Evolutionary conservation across 495 filamentous ascomycete genomes (phyloP), one percentile per base, ranked within the genome.

Genomic region (Echria macrotheca): DNA sequence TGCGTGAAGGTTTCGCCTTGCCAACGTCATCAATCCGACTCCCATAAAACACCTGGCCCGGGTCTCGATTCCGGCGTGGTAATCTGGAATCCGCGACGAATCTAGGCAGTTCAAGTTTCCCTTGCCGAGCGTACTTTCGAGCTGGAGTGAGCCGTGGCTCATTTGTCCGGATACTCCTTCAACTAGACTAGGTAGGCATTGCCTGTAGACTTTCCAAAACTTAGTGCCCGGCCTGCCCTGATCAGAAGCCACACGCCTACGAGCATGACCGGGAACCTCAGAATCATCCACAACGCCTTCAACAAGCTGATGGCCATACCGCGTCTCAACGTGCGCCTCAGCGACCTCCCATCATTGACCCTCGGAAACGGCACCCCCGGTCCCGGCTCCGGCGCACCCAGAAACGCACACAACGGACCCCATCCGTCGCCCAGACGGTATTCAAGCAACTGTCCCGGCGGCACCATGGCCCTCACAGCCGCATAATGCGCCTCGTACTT

Each of bases 391-490:
- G 42, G 26, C 23, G 12, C 14, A 21, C 42, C 25, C 42, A 45
- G n/a, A 32, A 45, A 45, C 14, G 31, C 42, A 32, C 42, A 45
- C 42, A 45, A 45, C n/a, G 42, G 42, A 33, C 42, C 42, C 42
- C 42, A 45, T 21, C 42, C 42, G 21, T 45, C 42, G 9, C 42
- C 42, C 15, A 45, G 26, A 9, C 28, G 28, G 26, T 45, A 45
- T 17, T 45, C 42, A 9, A 45, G 26, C 42, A 45, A 22, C 42
- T 45, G 28, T 28, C 22, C 42, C 15, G 28, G 42, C 28, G 42
- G 42, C 42, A 45, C 42, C 42, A 45, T 18, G 15, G 42, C 42
- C 23, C 42, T 32, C 28, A 45, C 28, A 18, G 14, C 42, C 42
- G 25, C 42, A 14, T 45, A 45, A 32, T 45, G 42, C n/a, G 28